Percentiles rank a stretch among this genome's conserved stretches.
These are phyloP conservation scores for Solanum appendiculatum DNA, from an alignment of 257 asterid genomes.

Conservation along the genomic window DNA sequence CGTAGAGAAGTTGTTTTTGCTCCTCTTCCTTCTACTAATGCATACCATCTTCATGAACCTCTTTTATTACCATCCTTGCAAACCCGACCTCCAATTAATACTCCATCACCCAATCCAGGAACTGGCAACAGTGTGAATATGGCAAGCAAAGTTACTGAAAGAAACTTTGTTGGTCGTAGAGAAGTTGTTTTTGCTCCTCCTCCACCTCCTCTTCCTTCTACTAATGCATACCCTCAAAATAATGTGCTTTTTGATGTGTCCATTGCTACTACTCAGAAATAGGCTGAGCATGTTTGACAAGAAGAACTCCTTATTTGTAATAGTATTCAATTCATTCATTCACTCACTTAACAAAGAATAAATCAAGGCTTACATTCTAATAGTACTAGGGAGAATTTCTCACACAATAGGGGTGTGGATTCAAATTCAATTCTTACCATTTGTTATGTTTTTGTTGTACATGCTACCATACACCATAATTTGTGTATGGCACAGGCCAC, in stretches of 20 bases:
- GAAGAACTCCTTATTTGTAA: background rate
- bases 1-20: background rate
- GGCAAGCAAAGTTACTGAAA: too few species aligned
- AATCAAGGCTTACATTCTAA: background rate
- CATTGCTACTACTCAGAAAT: constrained; percentile 4
- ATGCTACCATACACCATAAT: background rate
- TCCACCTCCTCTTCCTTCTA: background rate
- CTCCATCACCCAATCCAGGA: too few species aligned
- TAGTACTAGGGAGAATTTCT: background rate
- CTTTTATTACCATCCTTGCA: too few species aligned
- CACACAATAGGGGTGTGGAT: background rate
- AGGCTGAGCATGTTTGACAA: background rate
- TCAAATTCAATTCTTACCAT: background rate
- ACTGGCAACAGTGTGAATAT: too few species aligned
- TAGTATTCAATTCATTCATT: background rate
- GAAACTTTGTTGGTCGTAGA: background rate
- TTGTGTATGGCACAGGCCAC: background rate
- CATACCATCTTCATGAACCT: too few species aligned
- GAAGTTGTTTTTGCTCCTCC: background rate
- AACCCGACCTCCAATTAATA: too few species aligned
- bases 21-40: background rate
- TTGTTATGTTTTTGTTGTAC: background rate
- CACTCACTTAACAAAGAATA: background rate
- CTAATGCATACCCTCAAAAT: constrained; percentile 14
- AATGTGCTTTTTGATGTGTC: constrained; percentile 15